Evolutionary conservation across 495 filamentous ascomycete species (phyloP).

Genomic region (Aspergillus coremiiformis): DNA sequence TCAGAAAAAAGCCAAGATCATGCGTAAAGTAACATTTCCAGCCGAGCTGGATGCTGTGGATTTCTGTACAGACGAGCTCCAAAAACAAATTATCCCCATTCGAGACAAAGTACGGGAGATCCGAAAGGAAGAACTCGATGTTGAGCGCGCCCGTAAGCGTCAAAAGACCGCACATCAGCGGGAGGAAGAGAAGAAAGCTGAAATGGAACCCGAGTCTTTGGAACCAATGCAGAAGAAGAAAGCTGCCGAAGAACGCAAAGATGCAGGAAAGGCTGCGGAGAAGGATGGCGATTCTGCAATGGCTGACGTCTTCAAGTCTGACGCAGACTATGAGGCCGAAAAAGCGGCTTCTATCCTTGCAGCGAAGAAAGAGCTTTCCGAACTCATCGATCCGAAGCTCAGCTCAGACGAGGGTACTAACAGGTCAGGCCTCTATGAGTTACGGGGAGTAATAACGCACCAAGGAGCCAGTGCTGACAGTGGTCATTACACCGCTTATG

Average conservation of each 20-base stretch:
- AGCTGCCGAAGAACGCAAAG: slow-evolving; percentile 44
- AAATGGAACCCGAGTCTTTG: slow-evolving; percentile 26
- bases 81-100: slow-evolving; percentile 74
- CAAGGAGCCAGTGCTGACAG: slow-evolving; percentile 95
- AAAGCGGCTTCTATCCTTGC: slow-evolving; percentile 60
- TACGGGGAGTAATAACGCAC: slow-evolving; percentile 93
- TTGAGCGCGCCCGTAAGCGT: slow-evolving; percentile 65
- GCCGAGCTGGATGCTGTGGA: slow-evolving; percentile 88
- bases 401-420: slow-evolving; percentile 74
- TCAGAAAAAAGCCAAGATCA: slow-evolving; percentile 98
- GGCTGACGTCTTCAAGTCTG: slow-evolving; percentile 77
- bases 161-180: slow-evolving; percentile 17
- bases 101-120: slow-evolving; percentile 94
- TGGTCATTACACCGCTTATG: slow-evolving; percentile 94
- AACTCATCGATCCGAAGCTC: slow-evolving; percentile 62
- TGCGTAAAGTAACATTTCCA: slow-evolving; percentile 96
- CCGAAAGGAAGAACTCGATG: slow-evolving; percentile 86
- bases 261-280: slow-evolving; percentile 29
- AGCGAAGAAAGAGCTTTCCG: slow-evolving; percentile 77
- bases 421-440: slow-evolving; percentile 87
- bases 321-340: slow-evolving; percentile 85
- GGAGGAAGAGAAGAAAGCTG: slow-evolving; percentile 46
- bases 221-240: slow-evolving; percentile 47
- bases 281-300: slow-evolving; percentile 65
- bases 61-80: slow-evolving; percentile 87